A percentile compares a stretch with the other conserved stretches of the same genome.
phyloP scores from a whole-genome alignment of 2,329 filamentous ascomycete genomes.

The Coniochaeta ligniaria region DNA sequence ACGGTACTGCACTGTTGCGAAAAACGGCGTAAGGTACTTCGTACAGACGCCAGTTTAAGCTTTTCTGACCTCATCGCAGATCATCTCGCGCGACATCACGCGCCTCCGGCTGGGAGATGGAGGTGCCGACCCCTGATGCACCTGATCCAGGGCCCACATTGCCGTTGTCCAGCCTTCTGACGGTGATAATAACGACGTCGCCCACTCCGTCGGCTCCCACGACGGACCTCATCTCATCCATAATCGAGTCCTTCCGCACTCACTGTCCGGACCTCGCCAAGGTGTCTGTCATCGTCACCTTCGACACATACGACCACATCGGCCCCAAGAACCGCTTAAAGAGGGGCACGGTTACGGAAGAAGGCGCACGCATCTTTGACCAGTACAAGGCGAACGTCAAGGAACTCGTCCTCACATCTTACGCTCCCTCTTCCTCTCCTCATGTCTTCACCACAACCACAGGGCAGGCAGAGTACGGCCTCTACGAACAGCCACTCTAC shows the following conservation, averaged over 20 bases:
- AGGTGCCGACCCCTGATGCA: neutral
- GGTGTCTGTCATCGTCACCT: conserved; percentile 41
- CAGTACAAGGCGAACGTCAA: conserved; percentile 42
- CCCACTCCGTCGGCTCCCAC: conserved; percentile 47
- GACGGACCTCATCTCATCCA: conserved; percentile 40
- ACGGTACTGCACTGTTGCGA: no score
- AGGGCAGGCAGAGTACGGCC: conserved; percentile 41
- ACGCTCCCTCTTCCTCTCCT: conserved; percentile 5
- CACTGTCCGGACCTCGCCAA: conserved; percentile 32
- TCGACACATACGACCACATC: conserved; percentile 45
- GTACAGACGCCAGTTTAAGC: no score
- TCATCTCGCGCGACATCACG: no score
- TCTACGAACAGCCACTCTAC: conserved; percentile 23
- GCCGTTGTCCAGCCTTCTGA: conserved; percentile 17
- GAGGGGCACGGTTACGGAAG: conserved; percentile 42
- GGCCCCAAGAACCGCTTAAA: conserved; percentile 37
- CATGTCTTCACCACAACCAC: conserved; percentile 8
- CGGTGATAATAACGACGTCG: conserved; percentile 46
- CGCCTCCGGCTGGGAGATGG: neutral
- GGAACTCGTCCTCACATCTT: conserved; percentile 24
- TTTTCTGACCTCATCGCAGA: no score
- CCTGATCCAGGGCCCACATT: neutral
- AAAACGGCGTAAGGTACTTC: no score
- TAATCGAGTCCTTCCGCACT: conserved; percentile 35
- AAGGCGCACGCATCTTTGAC: conserved; percentile 32